Evolutionary conservation across 306 rosid genomes (phyloP).

Genomic region (Prinsepia uniflora): DNA sequence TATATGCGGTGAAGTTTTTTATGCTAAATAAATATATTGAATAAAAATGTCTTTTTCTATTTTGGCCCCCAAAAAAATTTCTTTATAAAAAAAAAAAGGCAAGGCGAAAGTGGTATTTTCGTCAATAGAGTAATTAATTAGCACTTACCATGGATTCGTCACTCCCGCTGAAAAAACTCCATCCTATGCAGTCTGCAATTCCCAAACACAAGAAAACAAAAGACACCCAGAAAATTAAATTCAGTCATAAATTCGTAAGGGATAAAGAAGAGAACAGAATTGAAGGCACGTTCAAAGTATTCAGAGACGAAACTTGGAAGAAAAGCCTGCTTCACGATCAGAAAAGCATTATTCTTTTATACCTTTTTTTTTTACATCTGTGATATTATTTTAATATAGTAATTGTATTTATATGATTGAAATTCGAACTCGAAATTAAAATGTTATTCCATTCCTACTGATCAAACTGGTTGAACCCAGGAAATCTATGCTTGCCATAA

Average conservation of each 20-base stretch:
- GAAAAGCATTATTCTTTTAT: background rate
- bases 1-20: too few species aligned
- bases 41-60: background rate
- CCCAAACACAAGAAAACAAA: conserved; percentile 7
- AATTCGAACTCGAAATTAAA: too few species aligned
- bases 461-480: too few species aligned
- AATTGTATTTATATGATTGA: too few species aligned
- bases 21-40: too few species aligned
- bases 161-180: conserved; percentile 59
- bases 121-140: conserved; percentile 13
- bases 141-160: conserved; percentile 66
- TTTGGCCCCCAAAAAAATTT: background rate
- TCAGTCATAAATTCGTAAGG: background rate
- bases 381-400: too few species aligned
- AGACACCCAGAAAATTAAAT: background rate
- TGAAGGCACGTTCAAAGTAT: background rate
- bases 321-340: background rate
- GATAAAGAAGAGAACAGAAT: background rate
- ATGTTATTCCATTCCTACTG: too few species aligned
- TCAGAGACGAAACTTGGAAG: background rate
- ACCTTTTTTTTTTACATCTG: too few species aligned
- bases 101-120: conserved; percentile 19
- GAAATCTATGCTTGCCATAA: background rate
- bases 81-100: background rate
- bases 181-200: conserved; percentile 65